Evolutionary conservation across 2,329 filamentous ascomycete species (phyloP).

Genomic region (Knoxdaviesia capensis): DNA sequence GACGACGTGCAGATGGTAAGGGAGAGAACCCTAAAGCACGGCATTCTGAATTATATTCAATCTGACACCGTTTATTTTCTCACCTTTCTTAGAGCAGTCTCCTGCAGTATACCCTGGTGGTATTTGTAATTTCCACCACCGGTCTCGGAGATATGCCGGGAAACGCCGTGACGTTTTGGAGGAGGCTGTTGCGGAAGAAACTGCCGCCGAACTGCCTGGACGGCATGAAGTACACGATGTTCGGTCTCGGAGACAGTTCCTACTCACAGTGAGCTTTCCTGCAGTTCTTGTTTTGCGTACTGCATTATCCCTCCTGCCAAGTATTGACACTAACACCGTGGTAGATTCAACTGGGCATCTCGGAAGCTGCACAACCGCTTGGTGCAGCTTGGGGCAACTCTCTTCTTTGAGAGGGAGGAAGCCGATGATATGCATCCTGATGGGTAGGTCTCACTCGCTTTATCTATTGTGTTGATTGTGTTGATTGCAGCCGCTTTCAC

Average conservation of each 20-base stretch:
- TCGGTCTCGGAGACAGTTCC: conserved; percentile 86
- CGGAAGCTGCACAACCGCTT: conserved; percentile 74
- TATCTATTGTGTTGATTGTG: no score
- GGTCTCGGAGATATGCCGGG: conserved; percentile 84
- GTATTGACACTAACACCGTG: neutral
- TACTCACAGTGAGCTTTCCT: conserved; percentile 56
- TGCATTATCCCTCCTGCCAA: neutral
- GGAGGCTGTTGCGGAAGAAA: conserved; percentile 57
- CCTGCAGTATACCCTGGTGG: conserved; percentile 33
- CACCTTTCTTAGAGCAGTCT: conserved; percentile 23
- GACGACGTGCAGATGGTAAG: conserved; percentile 57
- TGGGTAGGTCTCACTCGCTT: conserved; percentile 35
- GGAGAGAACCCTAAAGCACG: conserved; percentile 5
- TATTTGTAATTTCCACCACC: conserved; percentile 79
- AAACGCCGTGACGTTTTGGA: conserved; percentile 74
- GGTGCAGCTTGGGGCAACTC: conserved; percentile 59
- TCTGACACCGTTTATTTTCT: neutral
- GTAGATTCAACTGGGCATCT: conserved; percentile 79
- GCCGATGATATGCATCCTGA: conserved; percentile 88
- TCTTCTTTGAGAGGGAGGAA: conserved; percentile 63
- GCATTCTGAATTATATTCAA: neutral
- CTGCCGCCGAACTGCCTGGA: conserved; percentile 50
- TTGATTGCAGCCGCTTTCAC: no score
- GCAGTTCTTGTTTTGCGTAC: neutral
- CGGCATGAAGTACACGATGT: conserved; percentile 56